These are phyloP conservation scores for Triticum turgidum DNA, from an alignment of 176 grass and related monocot genomes.

Conservation along the genomic window DNA sequence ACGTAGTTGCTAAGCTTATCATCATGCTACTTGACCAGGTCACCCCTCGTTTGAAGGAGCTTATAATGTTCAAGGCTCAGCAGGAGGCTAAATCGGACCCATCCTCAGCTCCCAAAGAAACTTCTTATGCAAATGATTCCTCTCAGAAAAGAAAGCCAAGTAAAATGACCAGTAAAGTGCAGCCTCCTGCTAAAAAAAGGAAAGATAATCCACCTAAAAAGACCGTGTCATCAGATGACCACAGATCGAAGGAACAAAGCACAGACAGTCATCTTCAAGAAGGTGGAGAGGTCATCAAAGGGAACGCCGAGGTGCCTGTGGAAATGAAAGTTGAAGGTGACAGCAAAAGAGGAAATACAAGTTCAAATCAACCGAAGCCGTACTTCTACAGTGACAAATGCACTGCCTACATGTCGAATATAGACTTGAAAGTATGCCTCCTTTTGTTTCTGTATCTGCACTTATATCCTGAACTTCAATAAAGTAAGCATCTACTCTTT, in stretches of 20 bases:
- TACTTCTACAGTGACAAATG: conserved; percentile 67
- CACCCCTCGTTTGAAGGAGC: conserved; percentile 72
- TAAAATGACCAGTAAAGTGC: conserved; percentile 54
- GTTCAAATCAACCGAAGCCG: conserved; percentile 49
- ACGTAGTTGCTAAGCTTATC: not conserved
- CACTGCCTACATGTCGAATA: conserved; percentile 82
- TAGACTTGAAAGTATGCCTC: conserved; percentile 47
- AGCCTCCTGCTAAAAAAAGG: conserved; percentile 74
- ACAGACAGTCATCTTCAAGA: conserved; percentile 32
- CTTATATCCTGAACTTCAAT: conserved; percentile 14
- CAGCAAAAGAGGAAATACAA: conserved; percentile 29
- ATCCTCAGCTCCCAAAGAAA: conserved; percentile 38
- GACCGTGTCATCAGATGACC: conserved; percentile 25
- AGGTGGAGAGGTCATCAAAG: conserved; percentile 29
- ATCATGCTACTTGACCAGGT: conserved; percentile 52
- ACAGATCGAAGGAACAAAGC: conserved; percentile 34
- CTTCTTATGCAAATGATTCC: conserved; percentile 46
- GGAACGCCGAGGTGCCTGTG: conserved; percentile 16
- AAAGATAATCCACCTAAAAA: conserved; percentile 58
- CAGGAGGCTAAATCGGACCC: conserved; percentile 65
- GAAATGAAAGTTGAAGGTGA: conserved; percentile 15
- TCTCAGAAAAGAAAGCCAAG: conserved; percentile 78
- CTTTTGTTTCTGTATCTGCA: conserved; percentile 29
- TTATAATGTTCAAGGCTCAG: conserved; percentile 72
- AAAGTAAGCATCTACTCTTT: conserved; percentile 29